Base-by-base conservation (phyloP, 306 rosid species). In the Lathyrus aphaca region DNA sequence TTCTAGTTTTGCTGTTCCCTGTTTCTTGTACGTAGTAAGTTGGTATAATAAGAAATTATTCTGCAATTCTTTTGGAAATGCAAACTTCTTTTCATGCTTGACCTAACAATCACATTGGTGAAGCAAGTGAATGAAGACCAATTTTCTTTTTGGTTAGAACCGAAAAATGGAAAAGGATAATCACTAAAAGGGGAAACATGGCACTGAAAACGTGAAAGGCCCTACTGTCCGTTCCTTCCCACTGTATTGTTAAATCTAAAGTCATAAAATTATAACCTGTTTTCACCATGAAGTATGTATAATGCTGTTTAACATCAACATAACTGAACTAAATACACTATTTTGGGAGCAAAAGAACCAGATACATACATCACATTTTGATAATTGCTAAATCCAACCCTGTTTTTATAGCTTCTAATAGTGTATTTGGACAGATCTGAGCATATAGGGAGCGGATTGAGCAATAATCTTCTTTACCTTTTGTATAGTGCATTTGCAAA, bases 1-100 rank as follows among this genome's bases (percentile, higher is more conserved):
- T 63, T 77, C 51, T 25, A 5, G 67, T 44, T 35, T 57, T 68
- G 48, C 23, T 46, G 64, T 55, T 61, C 54, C 57, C 64, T 32
- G 51, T 10, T 23, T 71, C 49, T 74, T 49, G 14, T 60, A n/a
- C 71, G 43, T 37, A 54, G 66, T 21, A 55, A 54, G 13, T 8
- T 50, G 56, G 18, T 25, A 25, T 58, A 32, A 11, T 50, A 55
- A 44, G 25, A 64, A 55, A n/a, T 38, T 44, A 7, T 72, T 55
- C 29, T 60, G 64, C 53, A 55, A 27, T 14, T 15, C 73, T 27
- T 40, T 16, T 44, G 40, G 39, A 77, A 61, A 40, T 75, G 39
- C 15, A 43, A 48, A 58, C 64, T 48, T 32, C 17, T 21, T 67
- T 46, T 14, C 45, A 35, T 57, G 19, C 30, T 66, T 74, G 12